Evolutionary conservation across 78 protist species (phyloP).

Genomic region (Cyanophora paradoxa): DNA sequence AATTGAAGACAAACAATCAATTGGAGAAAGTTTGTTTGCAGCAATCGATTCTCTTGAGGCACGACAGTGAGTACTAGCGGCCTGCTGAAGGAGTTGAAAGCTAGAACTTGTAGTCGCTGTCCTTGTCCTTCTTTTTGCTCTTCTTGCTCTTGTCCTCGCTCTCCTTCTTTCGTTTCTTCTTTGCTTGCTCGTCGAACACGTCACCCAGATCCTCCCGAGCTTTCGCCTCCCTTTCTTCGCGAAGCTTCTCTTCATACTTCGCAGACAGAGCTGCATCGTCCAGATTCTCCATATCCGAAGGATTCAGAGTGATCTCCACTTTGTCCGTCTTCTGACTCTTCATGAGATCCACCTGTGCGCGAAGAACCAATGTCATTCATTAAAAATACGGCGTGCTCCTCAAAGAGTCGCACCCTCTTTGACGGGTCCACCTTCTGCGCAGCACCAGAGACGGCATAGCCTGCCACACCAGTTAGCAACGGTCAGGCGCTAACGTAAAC

Average conservation of each 20-base stretch:
- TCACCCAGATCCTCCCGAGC: conserved; percentile 34
- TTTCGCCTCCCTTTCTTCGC: not conserved
- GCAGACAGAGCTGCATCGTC: conserved; percentile 15
- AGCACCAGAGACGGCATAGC: not conserved
- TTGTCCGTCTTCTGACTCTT: not conserved
- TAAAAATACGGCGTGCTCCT: conserved; percentile 1
- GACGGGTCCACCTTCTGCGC: not conserved
- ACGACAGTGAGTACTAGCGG: no score
- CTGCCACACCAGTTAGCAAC: not conserved
- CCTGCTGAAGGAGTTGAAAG: no score
- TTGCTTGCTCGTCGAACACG: conserved; percentile 17
- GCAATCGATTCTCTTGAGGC: no score
- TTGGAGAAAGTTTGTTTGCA: no score
- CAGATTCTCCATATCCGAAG: conserved; percentile 32
- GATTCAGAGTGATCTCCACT: conserved; percentile 30
- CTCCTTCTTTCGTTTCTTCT: not conserved
- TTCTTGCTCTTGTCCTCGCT: not conserved
- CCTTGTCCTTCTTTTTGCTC: conserved; percentile 7
- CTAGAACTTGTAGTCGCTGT: conserved; percentile 16
- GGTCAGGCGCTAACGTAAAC: not conserved
- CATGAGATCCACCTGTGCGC: conserved; percentile 20
- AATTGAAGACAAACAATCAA: no score
- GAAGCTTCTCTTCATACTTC: conserved; percentile 14
- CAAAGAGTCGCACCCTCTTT: not conserved
- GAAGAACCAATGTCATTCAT: no score